phyloP scores from a whole-genome alignment of 306 rosid species.

The Quercus engelmannii region DNA sequence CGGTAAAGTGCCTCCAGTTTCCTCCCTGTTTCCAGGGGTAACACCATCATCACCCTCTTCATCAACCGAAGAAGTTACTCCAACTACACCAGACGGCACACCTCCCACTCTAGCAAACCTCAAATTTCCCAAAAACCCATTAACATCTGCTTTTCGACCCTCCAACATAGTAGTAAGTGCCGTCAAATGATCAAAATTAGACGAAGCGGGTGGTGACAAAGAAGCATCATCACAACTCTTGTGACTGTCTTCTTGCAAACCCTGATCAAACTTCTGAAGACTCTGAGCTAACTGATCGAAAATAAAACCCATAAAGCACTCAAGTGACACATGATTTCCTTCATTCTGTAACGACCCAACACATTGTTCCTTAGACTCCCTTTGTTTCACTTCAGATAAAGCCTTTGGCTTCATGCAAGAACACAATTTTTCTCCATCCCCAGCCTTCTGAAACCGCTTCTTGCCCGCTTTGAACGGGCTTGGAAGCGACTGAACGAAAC shows the following conservation, averaged over 20 bases:
- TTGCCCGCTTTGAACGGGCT: conserved; percentile 69
- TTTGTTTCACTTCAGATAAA: conserved; percentile 54
- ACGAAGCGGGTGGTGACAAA: conserved; percentile 15
- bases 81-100: conserved; percentile 65
- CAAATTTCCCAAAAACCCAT: conserved; percentile 84
- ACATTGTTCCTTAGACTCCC: conserved; percentile 41
- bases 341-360: conserved; percentile 36
- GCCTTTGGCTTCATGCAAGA: conserved; percentile 44
- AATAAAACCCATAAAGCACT: conserved; percentile 69
- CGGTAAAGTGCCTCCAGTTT: conserved; percentile 56
- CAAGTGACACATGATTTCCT: conserved; percentile 55
- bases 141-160: conserved; percentile 60
- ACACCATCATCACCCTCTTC: conserved; percentile 54
- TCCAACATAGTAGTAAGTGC: conserved; percentile 57
- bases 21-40: conserved; percentile 50
- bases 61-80: conserved; percentile 55
- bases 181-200: conserved; percentile 53
- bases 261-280: conserved; percentile 59
- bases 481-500: conserved; percentile 77
- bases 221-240: conserved; percentile 30
- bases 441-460: conserved; percentile 61
- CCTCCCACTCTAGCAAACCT: conserved; percentile 92
- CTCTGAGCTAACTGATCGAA: conserved; percentile 65
- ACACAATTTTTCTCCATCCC: conserved; percentile 48
- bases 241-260: conserved; percentile 30